Evolutionary conservation across 345 rosid genomes (phyloP).

Genomic region (Iberis pinnata): DNA sequence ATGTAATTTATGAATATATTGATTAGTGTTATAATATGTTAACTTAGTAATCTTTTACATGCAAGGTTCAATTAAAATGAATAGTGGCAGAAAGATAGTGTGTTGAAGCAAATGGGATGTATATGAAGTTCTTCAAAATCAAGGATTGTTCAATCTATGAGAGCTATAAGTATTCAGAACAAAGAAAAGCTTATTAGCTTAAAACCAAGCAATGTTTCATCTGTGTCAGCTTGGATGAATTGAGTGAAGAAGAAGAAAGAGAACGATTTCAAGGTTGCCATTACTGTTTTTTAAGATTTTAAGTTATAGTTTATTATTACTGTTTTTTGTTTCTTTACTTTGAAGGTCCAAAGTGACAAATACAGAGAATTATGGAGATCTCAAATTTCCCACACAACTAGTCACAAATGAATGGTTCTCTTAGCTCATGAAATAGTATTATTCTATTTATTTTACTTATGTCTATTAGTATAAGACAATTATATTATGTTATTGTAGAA

Average conservation of each 20-base stretch:
- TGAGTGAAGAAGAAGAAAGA: neutral
- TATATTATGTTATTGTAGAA: neutral
- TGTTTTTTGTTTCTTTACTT: neutral
- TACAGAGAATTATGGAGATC: neutral
- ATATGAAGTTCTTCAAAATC: neutral
- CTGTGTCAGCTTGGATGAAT: conserved; percentile 3
- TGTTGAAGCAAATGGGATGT: neutral
- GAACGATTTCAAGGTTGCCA: too few relatives aligned
- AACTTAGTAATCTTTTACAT: neutral
- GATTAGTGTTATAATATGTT: too few relatives aligned
- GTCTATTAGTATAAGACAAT: neutral
- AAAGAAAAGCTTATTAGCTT: neutral
- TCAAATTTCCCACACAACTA: neutral
- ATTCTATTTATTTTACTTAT: neutral
- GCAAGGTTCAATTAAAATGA: neutral
- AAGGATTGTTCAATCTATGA: neutral
- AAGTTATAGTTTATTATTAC: neutral
- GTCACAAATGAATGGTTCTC: neutral
- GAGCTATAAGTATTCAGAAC: neutral
- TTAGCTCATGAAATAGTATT: neutral
- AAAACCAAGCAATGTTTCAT: conserved; percentile 3
- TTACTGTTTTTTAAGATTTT: too few relatives aligned
- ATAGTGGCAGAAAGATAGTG: neutral
- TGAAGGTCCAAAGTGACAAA: neutral
- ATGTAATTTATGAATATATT: neutral